phyloP scores from a whole-genome alignment of 2,329 filamentous ascomycete species.

The Colletotrichum sidae region DNA sequence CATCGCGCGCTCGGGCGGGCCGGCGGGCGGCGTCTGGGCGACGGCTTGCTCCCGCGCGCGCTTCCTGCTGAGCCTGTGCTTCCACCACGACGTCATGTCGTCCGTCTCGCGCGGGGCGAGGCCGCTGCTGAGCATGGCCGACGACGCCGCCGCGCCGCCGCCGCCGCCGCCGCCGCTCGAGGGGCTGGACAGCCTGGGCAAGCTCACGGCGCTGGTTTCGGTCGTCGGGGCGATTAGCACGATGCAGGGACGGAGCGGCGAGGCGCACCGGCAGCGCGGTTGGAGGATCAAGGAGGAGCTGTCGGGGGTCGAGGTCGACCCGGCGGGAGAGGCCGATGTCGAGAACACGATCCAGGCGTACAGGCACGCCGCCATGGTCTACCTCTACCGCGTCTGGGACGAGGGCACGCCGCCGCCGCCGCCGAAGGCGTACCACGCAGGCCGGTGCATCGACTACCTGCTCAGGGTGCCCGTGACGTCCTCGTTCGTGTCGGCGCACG shows the following conservation, averaged over 20 bases:
- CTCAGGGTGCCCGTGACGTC: constrained; percentile 42
- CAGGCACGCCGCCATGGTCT: constrained; percentile 46
- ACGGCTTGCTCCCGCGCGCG: constrained; percentile 36
- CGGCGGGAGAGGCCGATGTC: constrained; percentile 32
- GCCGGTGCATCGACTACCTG: constrained; percentile 43
- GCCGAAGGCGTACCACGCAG: constrained; percentile 39
- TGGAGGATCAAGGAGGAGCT: constrained; percentile 7
- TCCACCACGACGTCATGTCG: constrained; percentile 46
- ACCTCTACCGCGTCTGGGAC: constrained; percentile 45
- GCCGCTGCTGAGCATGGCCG: constrained; percentile 42
- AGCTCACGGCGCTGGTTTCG: constrained; percentile 40
- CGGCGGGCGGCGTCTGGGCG: constrained; percentile 30
- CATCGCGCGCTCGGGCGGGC: constrained; percentile 39
- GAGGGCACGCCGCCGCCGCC: constrained; percentile 39
- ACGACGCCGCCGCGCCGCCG: constrained; percentile 20
- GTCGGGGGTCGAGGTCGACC: neutral
- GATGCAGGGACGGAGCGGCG: constrained; percentile 39
- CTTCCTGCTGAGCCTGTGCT: constrained; percentile 46
- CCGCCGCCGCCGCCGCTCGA: constrained; percentile 39
- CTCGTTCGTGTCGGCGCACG: constrained; percentile 44
- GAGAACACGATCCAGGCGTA: constrained; percentile 45
- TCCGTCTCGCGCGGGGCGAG: constrained; percentile 43
- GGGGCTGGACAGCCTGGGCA: constrained; percentile 39
- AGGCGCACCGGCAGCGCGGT: constrained; percentile 8
- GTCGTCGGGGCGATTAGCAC: constrained; percentile 43